Conservation (phyloP, 495 filamentous ascomycete species). For the Friedmanniomyces endolithicus region DNA sequence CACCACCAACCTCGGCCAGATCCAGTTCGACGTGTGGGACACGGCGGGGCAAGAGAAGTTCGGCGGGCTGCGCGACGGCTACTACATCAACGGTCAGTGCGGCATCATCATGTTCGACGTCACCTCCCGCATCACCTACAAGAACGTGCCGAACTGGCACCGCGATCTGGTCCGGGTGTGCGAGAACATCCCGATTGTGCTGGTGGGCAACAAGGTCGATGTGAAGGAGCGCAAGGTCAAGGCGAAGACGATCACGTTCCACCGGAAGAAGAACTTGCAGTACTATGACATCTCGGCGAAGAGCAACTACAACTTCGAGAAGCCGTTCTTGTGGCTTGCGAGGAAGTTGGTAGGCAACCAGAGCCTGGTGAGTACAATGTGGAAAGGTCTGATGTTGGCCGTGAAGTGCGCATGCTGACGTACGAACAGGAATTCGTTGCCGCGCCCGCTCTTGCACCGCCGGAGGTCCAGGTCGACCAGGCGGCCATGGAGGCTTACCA, state of each 20-base stretch:
- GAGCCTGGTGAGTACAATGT: constrained; percentile 52
- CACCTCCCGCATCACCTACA: constrained; percentile 99
- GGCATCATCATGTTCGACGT: constrained; percentile 99
- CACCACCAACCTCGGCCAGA: constrained; percentile 85
- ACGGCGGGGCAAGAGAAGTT: constrained; percentile 99
- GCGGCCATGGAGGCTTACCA: constrained; percentile 68
- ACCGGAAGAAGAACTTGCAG: constrained; percentile 99
- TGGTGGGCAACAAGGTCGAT: constrained; percentile 99
- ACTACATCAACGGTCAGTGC: constrained; percentile 99
- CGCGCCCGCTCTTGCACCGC: constrained; percentile 83
- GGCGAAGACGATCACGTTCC: constrained; percentile 99
- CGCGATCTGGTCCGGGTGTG: constrained; percentile 99
- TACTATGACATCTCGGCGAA: constrained; percentile 99
- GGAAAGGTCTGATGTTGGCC: background rate
- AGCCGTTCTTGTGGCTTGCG: constrained; percentile 99
- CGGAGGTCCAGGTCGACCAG: constrained; percentile 77
- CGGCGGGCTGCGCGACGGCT: constrained; percentile 97
- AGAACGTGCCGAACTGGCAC: constrained; percentile 99
- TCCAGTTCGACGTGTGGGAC: constrained; percentile 99
- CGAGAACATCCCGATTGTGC: constrained; percentile 98
- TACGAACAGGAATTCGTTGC: constrained; percentile 84
- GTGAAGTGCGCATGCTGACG: background rate
- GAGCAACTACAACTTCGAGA: constrained; percentile 99
- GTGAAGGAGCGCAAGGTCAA: constrained; percentile 99
- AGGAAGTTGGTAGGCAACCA: constrained; percentile 96